phyloP scores from a whole-genome alignment of 2,329 filamentous ascomycete species.

The Alternaria hordeiaustralica region DNA sequence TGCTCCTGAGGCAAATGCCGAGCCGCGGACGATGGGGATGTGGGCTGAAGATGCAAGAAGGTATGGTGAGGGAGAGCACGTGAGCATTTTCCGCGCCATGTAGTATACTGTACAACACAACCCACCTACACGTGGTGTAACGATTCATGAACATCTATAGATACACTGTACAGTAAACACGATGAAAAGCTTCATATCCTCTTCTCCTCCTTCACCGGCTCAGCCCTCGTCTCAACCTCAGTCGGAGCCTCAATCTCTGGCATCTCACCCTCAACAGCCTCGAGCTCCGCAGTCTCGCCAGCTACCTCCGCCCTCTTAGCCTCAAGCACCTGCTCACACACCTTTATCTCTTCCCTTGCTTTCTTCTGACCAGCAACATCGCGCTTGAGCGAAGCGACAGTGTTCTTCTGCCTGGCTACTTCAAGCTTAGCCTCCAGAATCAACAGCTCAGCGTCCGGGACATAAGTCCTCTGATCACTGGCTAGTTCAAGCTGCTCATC shows the following conservation, averaged over 20 bases:
- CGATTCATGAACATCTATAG: slow-evolving; percentile 20
- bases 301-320: slow-evolving; percentile 15
- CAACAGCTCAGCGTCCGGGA: slow-evolving; percentile 20
- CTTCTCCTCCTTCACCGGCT: slow-evolving; percentile 10
- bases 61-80: not conserved
- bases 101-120: slow-evolving; percentile 8
- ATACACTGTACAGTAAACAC: slow-evolving; percentile 24
- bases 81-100: not conserved
- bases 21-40: not conserved
- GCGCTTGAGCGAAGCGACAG: slow-evolving; percentile 11
- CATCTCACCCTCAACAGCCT: not conserved
- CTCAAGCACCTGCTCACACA: slow-evolving; percentile 16
- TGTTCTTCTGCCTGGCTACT: slow-evolving; percentile 19
- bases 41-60: not conserved
- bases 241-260: not conserved
- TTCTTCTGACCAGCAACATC: slow-evolving; percentile 15
- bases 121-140: slow-evolving; percentile 7
- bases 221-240: not conserved
- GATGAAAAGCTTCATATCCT: slow-evolving; percentile 4
- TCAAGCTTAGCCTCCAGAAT: slow-evolving; percentile 18
- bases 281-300: slow-evolving; percentile 1
- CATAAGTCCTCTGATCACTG: slow-evolving; percentile 20
- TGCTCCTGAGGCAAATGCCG: not conserved
- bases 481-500: slow-evolving; percentile 19
- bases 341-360: slow-evolving; percentile 13